Conservation (phyloP, 2,329 filamentous ascomycete species). For the Verticillium tricorpus region DNA sequence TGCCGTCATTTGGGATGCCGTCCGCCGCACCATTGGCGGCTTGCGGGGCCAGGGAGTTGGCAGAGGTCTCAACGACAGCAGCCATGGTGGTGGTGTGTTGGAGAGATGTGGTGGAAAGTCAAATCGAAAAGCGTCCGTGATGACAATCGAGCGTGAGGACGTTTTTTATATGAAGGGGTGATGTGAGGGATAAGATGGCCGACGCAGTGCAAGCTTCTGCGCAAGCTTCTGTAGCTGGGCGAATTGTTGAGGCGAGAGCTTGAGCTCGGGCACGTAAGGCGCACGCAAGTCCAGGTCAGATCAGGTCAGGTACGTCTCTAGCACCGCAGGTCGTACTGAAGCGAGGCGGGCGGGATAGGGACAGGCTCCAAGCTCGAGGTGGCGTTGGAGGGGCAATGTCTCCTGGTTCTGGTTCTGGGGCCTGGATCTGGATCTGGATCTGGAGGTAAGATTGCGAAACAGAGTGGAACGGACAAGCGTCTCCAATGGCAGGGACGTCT, state of each 20-base stretch:
- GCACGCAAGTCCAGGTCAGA: not conserved
- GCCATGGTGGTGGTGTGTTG: not conserved
- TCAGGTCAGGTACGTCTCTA: not conserved
- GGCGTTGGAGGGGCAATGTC: not conserved
- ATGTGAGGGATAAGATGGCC: not conserved
- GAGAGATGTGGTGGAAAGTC: not conserved
- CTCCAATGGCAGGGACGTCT: not conserved
- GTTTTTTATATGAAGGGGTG: not conserved
- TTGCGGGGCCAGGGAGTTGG: slow-evolving; percentile 37
- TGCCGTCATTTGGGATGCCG: slow-evolving; percentile 63
- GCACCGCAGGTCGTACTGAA: not conserved
- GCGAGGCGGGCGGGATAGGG: not conserved
- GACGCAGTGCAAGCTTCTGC: not conserved
- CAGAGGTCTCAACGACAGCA: slow-evolving; percentile 28
- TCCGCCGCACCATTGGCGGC: slow-evolving; percentile 35
- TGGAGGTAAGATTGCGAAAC: not conserved
- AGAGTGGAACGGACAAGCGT: not conserved
- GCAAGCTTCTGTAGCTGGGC: not conserved
- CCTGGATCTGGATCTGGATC: not conserved
- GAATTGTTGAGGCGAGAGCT: not conserved
- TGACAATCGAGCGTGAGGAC: not conserved
- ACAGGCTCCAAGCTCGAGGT: not conserved
- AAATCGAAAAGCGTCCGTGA: not conserved
- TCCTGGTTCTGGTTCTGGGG: not conserved
- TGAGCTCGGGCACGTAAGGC: not conserved